These are phyloP conservation scores for Alternaria incomplexa DNA, from an alignment of 2,329 filamentous ascomycete genomes.

Conservation along the genomic window DNA sequence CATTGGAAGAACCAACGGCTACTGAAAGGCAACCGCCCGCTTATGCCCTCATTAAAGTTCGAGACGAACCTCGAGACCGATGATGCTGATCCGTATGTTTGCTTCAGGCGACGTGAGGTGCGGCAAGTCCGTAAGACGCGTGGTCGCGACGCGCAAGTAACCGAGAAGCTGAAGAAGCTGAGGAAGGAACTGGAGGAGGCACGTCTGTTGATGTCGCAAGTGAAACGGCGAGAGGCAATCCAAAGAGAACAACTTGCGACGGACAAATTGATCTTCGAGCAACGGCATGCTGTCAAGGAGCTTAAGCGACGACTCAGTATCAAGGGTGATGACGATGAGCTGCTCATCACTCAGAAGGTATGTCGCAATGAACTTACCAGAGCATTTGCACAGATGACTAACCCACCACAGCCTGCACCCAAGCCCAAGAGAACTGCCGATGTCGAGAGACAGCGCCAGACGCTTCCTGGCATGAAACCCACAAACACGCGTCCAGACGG, in stretches of 20 bases:
- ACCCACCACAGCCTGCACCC: slow-evolving; percentile 39
- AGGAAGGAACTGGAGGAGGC: slow-evolving; percentile 90
- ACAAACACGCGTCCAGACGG: slow-evolving; percentile 67
- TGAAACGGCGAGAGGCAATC: slow-evolving; percentile 78
- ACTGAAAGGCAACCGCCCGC: slow-evolving; percentile 69
- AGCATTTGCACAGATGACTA: slow-evolving; percentile 28
- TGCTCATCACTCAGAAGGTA: slow-evolving; percentile 86
- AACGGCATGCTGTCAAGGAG: slow-evolving; percentile 81
- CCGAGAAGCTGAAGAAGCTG: slow-evolving; percentile 91
- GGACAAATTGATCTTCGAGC: slow-evolving; percentile 81
- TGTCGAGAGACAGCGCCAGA: slow-evolving; percentile 66
- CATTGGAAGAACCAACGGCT: slow-evolving; percentile 82
- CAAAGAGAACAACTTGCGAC: slow-evolving; percentile 78
- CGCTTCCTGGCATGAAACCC: slow-evolving; percentile 64
- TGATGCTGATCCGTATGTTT: slow-evolving; percentile 96
- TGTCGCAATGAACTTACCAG: slow-evolving; percentile 32
- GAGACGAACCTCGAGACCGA: slow-evolving; percentile 94
- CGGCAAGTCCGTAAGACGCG: slow-evolving; percentile 94
- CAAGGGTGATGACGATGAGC: slow-evolving; percentile 89
- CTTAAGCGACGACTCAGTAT: slow-evolving; percentile 88
- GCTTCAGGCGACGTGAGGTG: slow-evolving; percentile 93
- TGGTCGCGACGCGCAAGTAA: slow-evolving; percentile 89
- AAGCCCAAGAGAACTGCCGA: slow-evolving; percentile 64
- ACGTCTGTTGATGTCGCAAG: slow-evolving; percentile 76
- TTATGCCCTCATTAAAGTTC: slow-evolving; percentile 86